Evolutionary conservation across 352 stramenopile genomes (phyloP).

Genomic region (Blastocystis sp.): DNA sequence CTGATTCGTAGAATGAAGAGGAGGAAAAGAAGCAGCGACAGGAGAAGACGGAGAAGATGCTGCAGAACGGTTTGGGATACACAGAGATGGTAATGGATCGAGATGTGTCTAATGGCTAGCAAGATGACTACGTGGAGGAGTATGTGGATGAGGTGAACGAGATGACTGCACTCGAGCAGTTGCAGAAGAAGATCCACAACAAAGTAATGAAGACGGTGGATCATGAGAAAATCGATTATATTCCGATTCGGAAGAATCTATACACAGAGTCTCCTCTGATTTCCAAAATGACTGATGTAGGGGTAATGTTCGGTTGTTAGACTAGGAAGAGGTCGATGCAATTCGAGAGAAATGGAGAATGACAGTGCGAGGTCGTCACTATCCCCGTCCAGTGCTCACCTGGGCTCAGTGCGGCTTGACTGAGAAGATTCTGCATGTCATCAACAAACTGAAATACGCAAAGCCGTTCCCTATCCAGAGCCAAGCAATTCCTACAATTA

Average conservation of each 20-base stretch:
- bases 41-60: constrained; percentile 78
- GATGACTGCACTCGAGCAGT: constrained; percentile 78
- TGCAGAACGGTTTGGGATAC: constrained; percentile 61
- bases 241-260: constrained; percentile 95
- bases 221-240: constrained; percentile 88
- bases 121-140: constrained; percentile 67
- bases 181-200: constrained; percentile 81
- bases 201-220: constrained; percentile 76
- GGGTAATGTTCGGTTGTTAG: constrained; percentile 64
- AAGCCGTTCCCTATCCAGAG: constrained; percentile 94
- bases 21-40: constrained; percentile 65
- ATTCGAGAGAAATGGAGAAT: constrained; percentile 83
- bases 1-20: constrained; percentile 9
- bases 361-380: constrained; percentile 91
- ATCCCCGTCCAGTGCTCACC: constrained; percentile 85
- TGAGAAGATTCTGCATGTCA: constrained; percentile 81
- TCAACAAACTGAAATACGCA: constrained; percentile 84
- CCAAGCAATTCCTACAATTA: constrained; percentile 88
- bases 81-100: constrained; percentile 51
- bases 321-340: constrained; percentile 67
- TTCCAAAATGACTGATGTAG: constrained; percentile 77
- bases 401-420: constrained; percentile 95
- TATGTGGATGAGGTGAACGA: constrained; percentile 73
- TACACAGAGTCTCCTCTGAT: constrained; percentile 91
- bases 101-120: constrained; percentile 15